Evolutionary conservation across 2,329 filamentous ascomycete species (phyloP), one percentile per base, ranked within the genome.

Genomic region (Colletotrichum zoysiae): DNA sequence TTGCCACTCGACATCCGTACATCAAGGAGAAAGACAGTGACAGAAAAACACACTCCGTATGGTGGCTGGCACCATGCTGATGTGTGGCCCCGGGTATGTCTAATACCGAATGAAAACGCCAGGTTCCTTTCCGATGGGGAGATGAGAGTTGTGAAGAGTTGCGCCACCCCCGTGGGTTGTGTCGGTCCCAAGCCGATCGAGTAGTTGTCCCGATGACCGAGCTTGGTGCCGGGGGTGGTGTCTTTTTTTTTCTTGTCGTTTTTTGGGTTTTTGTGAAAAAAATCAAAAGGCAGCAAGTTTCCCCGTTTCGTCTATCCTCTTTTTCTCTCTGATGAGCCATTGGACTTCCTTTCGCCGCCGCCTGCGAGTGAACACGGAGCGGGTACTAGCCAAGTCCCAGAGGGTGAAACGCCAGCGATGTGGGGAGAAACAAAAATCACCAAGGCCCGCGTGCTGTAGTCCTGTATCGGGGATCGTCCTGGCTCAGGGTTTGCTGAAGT

Each of bases 351-450:
- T 62, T 44, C 26, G 56, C 65, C 46, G 44, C 70, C 70, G 38
- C 66, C 66, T 57, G 51, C 66, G 70, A 70, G 67, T 66, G 35
- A 73, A 70, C 70, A 67, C 35, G 61, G 67, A 71, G 66, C 50
- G 57, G 33, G 56, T 65, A 66, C 51, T 48, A 46, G 35, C 20
- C 55, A 57, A 57, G 30, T 50, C 35, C 46, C 55, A 26, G 38
- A 61, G 59, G 65, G 59, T 64, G 20, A 78, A 78, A 80, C 65
- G 65, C 69, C 65, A 71, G 38, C 23, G 58, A 40, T n/a, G 55
- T 30, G 48, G 38, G 46, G 40, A 44, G n/a, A 63, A 11, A 58
- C 26, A 35, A 48, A 42, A 42, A 50, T 51, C 51, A 55, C 70
- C 67, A 30, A 50, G 56, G 55, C 60, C 48, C 67, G 55, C 55